These are phyloP conservation scores for Plasmodium sp. DNA, from an alignment of 169 alveolate species.

Conservation along the genomic window DNA sequence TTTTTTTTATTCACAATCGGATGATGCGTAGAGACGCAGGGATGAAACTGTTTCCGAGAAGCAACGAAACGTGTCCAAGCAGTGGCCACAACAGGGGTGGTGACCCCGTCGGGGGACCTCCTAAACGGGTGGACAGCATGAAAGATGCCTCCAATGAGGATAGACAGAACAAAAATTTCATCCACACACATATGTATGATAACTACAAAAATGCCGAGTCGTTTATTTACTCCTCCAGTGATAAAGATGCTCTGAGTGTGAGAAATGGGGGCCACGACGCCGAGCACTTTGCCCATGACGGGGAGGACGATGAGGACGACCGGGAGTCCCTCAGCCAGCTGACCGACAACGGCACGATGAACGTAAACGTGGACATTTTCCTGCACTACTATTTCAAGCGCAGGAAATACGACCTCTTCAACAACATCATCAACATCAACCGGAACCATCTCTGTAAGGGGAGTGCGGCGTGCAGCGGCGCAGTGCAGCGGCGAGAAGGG, in stretches of 20 bases:
- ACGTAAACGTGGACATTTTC: constrained; percentile 57
- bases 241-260: constrained; percentile 10
- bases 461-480: background rate
- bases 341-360: constrained; percentile 70
- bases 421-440: constrained; percentile 61
- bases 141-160: background rate
- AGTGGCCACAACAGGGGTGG: background rate
- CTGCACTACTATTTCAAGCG: constrained; percentile 65
- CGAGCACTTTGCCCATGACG: background rate
- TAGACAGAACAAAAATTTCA: background rate
- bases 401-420: constrained; percentile 54
- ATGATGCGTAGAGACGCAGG: background rate
- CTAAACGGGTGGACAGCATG: background rate
- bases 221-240: constrained; percentile 53
- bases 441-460: constrained; percentile 47
- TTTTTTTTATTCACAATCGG: constrained; percentile 59
- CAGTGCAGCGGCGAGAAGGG: background rate
- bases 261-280: background rate
- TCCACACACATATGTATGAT: constrained; percentile 5
- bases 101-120: background rate
- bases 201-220: constrained; percentile 27
- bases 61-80: background rate
- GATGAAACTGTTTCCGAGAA: background rate
- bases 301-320: constrained; percentile 17
- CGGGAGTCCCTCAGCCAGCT: constrained; percentile 31